Conservation (phyloP, 306 rosid species). For the Begonia loranthoides region DNA sequence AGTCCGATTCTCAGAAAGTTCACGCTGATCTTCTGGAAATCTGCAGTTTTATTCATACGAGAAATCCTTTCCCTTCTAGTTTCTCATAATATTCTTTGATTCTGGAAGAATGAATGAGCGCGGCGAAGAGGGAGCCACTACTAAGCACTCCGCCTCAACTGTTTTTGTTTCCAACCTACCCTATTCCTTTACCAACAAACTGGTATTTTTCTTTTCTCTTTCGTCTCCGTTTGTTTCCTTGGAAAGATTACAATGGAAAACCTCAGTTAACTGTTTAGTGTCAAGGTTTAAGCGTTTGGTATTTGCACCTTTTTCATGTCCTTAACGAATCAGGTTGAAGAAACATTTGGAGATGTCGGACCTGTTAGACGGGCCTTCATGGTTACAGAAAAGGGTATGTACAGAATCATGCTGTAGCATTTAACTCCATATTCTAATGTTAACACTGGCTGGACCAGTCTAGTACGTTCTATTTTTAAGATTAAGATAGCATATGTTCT, state of each 20-base stretch:
- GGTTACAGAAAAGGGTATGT: constrained; percentile 65
- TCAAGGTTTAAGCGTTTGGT: neutral
- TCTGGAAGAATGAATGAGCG: constrained; percentile 22
- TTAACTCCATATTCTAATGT: neutral
- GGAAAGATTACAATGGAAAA: neutral
- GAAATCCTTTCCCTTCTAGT: no score
- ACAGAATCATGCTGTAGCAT: neutral
- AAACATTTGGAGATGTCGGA: constrained; percentile 74
- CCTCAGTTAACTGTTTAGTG: no score
- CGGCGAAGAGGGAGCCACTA: constrained; percentile 19
- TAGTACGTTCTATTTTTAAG: neutral
- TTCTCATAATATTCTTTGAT: no score
- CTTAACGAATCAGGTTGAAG: constrained; percentile 48
- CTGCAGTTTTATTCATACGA: no score
- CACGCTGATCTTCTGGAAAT: no score
- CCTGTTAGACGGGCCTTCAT: constrained; percentile 82
- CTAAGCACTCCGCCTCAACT: constrained; percentile 32
- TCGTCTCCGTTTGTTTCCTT: constrained; percentile 8
- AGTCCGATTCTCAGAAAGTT: no score
- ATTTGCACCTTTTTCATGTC: neutral
- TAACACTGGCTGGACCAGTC: neutral
- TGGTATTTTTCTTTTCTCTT: constrained; percentile 25
- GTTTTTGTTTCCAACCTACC: constrained; percentile 71
- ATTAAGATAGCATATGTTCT: neutral
- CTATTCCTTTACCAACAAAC: constrained; percentile 55